These are phyloP conservation scores for Massospora cicadina DNA, from an alignment of 371 early-diverging fungal genomes.

Conservation along the genomic window DNA sequence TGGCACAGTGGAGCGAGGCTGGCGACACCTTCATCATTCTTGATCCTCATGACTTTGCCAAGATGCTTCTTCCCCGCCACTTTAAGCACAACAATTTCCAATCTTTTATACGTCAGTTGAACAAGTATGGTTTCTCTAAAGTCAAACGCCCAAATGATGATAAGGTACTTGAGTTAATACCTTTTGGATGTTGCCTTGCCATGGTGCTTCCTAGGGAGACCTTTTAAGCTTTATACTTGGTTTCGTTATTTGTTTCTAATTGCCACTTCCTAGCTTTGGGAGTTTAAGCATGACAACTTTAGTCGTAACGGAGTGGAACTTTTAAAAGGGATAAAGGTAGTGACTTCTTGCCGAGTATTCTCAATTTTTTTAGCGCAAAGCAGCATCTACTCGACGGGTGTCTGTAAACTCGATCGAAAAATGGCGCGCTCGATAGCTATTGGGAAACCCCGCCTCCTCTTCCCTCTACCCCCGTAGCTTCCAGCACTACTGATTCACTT, in stretches of 20 bases:
- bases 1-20: constrained; percentile 50
- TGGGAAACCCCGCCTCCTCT: background rate
- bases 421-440: background rate
- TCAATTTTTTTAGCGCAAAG: background rate
- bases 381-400: constrained; percentile 1
- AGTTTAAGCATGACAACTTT: constrained; percentile 7
- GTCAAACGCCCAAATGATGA: constrained; percentile 35
- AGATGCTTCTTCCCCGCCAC: constrained; percentile 53
- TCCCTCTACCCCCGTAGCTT: background rate
- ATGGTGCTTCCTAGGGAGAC: background rate
- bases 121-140: constrained; percentile 94
- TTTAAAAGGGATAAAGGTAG: constrained; percentile 1
- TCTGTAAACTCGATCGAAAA: constrained; percentile 1
- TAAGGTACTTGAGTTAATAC: constrained; percentile 12
- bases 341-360: background rate
- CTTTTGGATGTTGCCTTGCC: background rate
- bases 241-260: background rate
- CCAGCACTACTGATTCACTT: background rate
- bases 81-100: constrained; percentile 83
- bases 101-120: constrained; percentile 75
- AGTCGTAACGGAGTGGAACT: background rate
- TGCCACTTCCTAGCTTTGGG: background rate
- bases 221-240: background rate
- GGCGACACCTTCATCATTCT: constrained; percentile 73
- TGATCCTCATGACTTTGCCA: constrained; percentile 53